Evolutionary conservation across 495 filamentous ascomycete species (phyloP), one percentile per base, ranked within the genome.

Genomic region (Usnea hakonensis): DNA sequence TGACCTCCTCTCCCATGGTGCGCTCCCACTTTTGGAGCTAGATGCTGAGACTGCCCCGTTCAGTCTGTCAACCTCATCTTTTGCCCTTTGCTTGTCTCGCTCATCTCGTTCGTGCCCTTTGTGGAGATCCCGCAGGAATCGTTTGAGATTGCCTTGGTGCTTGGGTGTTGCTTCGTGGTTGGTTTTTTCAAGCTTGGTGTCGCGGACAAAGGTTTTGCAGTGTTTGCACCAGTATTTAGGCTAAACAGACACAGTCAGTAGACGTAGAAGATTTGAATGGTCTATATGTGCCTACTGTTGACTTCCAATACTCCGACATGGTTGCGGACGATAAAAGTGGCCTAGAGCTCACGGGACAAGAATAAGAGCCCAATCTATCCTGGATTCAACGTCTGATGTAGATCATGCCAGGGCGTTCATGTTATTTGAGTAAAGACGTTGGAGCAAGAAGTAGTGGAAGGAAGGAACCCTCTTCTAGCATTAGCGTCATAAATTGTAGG

Each of bases 281-380:
- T 55, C 35, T 8, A 73, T 11, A 21, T 35, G 13, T 33, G 41
- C 81, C 71, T 71, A 84, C 84, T n/a, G 91, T 94, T 28, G 94
- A 97, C 76, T 97, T 97, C 94, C 94, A 98, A 75, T 96, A 93
- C 83, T 97, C 95, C 1, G 94, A 86, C 94, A 98, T 98, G 23
- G n/a, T 60, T 35, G 40, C 3, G 33, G 21, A 17, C 9, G 23
- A 50, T 23, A 28, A 50, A 0, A 2, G 46, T 17, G 26, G 26
- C 26, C 13, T 6, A 16, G 13, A 7, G 2, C 30, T 13, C 46
- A 23, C 23, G 6, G 10, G 13, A 5, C 2, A 16, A 30, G 26
- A 3, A 50, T 13, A 50, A 17, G 14, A 17, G 46, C 28, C 16
- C 10, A 30, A 11, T 26, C 5, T 11, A 7, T 17, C 3, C 46